Conservation (phyloP, 495 filamentous ascomycete species). For the Penicillium mononematosum region DNA sequence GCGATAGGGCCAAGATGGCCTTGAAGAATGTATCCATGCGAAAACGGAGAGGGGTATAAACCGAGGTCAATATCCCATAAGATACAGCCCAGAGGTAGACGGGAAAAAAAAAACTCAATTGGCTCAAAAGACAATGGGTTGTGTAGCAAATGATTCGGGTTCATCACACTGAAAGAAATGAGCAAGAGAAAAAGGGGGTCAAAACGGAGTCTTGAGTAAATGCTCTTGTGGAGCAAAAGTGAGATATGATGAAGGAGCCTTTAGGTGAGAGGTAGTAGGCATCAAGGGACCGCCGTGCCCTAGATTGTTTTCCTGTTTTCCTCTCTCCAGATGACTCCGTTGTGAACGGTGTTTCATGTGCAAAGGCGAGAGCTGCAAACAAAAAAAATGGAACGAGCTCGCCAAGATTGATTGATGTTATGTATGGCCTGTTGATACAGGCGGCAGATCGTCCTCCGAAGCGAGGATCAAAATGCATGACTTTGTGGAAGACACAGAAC, state of each 20-base stretch:
- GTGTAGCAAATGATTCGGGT: slow-evolving; percentile 1
- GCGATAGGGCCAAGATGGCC: slow-evolving; percentile 1
- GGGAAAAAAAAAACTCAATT: slow-evolving; percentile 13
- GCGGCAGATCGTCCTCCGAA: slow-evolving; percentile 6
- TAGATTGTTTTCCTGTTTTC: background rate
- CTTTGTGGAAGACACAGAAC: slow-evolving; percentile 7
- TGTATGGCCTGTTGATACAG: slow-evolving; percentile 23
- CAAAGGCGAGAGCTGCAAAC: slow-evolving; percentile 1
- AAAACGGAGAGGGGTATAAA: slow-evolving; percentile 35
- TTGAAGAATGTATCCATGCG: slow-evolving; percentile 31
- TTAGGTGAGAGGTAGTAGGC: background rate
- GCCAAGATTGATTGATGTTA: slow-evolving; percentile 13
- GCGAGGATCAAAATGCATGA: slow-evolving; percentile 11
- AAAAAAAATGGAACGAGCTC: slow-evolving; percentile 7
- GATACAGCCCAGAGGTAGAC: slow-evolving; percentile 30
- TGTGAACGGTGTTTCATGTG: slow-evolving; percentile 6
- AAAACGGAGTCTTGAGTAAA: background rate
- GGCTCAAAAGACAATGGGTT: slow-evolving; percentile 15
- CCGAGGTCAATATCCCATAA: slow-evolving; percentile 32
- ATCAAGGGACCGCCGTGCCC: slow-evolving; percentile 12
- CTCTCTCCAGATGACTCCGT: background rate
- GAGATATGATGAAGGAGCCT: slow-evolving; percentile 8
- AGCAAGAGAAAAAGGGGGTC: background rate
- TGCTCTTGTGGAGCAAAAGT: slow-evolving; percentile 1
- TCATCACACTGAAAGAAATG: background rate